phyloP scores from a whole-genome alignment of 139 green algal genomes.

The Tetratostichococcus sp. region DNA sequence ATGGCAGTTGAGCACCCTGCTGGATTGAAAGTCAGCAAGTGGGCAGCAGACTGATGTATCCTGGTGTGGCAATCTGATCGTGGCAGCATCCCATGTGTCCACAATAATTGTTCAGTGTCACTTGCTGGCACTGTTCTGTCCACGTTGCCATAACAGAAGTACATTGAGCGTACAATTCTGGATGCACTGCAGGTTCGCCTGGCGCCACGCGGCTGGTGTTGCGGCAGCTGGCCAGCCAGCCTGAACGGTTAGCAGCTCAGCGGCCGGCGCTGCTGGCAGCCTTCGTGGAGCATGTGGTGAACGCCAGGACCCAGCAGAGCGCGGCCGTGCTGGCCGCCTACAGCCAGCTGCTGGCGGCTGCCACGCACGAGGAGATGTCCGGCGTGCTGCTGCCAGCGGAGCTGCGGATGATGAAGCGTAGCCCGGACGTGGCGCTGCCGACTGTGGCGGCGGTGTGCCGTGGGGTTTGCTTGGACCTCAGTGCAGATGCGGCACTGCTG shows the following conservation, averaged over 20 bases:
- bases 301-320: constrained; percentile 15
- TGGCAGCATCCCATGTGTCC: too few relatives aligned
- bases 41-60: too few relatives aligned
- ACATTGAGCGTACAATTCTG: too few relatives aligned
- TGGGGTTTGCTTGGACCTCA: constrained; percentile 36
- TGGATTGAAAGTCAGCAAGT: too few relatives aligned
- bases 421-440: constrained; percentile 61
- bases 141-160: too few relatives aligned
- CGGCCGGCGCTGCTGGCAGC: neutral
- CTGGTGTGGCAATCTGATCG: too few relatives aligned
- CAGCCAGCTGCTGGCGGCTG: constrained; percentile 32
- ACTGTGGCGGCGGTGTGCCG: constrained; percentile 28
- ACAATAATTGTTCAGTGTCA: too few relatives aligned
- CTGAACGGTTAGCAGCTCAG: constrained; percentile 4
- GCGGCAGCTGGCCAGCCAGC: neutral
- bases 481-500: constrained; percentile 42
- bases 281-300: constrained; percentile 32
- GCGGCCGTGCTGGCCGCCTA: constrained; percentile 28
- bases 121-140: too few relatives aligned
- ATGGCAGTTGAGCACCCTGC: too few relatives aligned
- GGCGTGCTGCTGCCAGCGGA: constrained; percentile 54
- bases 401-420: constrained; percentile 55
- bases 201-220: neutral
- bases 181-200: neutral
- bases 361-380: constrained; percentile 41